Percentiles rank a stretch among this genome's conserved stretches.
Evolutionary conservation across 495 filamentous ascomycete species (phyloP).

Genomic region (Aspergillus cavernicola): DNA sequence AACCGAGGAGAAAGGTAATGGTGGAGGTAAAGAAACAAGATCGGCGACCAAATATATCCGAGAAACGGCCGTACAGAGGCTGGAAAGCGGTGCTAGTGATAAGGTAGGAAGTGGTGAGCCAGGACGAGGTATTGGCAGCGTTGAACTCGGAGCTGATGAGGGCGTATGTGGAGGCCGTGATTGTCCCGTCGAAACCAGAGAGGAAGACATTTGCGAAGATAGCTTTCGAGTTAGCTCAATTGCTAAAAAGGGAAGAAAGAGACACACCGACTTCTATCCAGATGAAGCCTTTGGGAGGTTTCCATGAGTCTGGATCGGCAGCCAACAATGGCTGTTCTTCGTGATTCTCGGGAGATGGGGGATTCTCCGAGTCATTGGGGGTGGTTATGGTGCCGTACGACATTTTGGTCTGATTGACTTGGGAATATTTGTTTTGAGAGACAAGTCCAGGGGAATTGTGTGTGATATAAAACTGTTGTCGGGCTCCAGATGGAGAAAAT

Average conservation of each 20-base stretch:
- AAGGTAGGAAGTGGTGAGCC: conserved; percentile 63
- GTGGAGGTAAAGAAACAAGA: conserved; percentile 42
- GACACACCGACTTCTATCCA: conserved; percentile 44
- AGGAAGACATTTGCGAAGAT: conserved; percentile 67
- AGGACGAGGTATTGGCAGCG: conserved; percentile 57
- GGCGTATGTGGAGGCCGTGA: conserved; percentile 62
- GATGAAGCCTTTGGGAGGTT: conserved; percentile 37
- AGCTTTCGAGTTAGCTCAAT: conserved; percentile 23
- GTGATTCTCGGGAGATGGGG: background rate
- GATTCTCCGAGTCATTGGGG: background rate
- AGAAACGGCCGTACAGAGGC: conserved; percentile 45
- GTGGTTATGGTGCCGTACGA: background rate
- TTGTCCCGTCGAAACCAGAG: conserved; percentile 62
- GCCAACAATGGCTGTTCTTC: conserved; percentile 40
- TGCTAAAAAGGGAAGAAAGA: background rate
- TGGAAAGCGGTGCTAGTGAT: conserved; percentile 64
- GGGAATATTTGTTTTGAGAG: background rate
- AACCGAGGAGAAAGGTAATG: conserved; percentile 42
- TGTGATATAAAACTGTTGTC: background rate
- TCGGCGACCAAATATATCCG: conserved; percentile 43
- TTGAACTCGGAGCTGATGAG: conserved; percentile 68
- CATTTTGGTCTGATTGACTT: background rate
- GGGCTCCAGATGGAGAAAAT: conserved; percentile 9
- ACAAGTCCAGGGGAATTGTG: background rate
- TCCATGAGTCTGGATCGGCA: conserved; percentile 30